These are phyloP conservation scores for Tolypocladium pustulatum DNA, from an alignment of 2,329 filamentous ascomycete genomes.

Conservation along the genomic window DNA sequence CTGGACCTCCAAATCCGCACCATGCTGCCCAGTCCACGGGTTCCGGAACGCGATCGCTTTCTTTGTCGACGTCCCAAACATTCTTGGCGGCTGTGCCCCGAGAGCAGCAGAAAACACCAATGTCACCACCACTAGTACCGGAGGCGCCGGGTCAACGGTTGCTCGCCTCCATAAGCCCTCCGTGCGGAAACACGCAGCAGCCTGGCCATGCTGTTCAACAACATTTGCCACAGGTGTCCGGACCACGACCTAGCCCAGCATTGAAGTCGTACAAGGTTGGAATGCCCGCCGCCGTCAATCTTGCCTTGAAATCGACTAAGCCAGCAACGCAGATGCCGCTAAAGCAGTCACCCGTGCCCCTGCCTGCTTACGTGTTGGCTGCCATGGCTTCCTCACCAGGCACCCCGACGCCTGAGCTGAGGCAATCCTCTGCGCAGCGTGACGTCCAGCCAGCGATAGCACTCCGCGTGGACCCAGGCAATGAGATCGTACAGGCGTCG, in stretches of 20 bases:
- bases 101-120: constrained; percentile 7
- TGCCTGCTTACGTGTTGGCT: constrained; percentile 32
- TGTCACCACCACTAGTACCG: constrained; percentile 4
- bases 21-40: not conserved
- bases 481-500: not conserved
- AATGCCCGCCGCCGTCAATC: constrained; percentile 12
- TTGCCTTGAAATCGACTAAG: constrained; percentile 17
- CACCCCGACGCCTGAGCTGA: constrained; percentile 1
- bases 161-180: not conserved
- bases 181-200: not conserved
- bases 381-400: constrained; percentile 22
- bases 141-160: not conserved
- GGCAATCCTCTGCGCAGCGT: not conserved
- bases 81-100: not conserved
- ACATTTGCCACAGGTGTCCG: constrained; percentile 6
- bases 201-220: not conserved
- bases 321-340: constrained; percentile 20
- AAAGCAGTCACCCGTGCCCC: constrained; percentile 32
- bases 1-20: not conserved
- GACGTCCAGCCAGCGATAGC: not conserved
- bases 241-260: constrained; percentile 12
- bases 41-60: not conserved
- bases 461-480: not conserved
- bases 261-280: constrained; percentile 23
- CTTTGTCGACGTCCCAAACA: not conserved